Conservation (phyloP, 805 yeast species). For the Lipomyces oligophaga region DNA sequence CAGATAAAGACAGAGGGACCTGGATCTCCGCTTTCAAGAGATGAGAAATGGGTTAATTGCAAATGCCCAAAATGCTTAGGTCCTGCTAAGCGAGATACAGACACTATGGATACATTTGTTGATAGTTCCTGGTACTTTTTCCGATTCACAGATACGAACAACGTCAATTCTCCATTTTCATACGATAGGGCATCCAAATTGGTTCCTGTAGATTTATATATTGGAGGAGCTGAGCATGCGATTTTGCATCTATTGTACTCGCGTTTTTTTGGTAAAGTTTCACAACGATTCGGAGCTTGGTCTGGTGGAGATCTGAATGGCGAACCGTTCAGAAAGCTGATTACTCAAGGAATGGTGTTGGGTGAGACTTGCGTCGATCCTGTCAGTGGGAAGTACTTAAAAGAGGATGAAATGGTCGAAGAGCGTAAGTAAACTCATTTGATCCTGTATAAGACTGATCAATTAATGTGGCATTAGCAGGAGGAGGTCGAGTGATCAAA, state of each 20-base stretch:
- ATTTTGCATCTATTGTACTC: constrained; percentile 85
- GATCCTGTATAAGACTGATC: constrained; percentile 29
- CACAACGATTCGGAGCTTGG: constrained; percentile 67
- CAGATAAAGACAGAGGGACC: constrained; percentile 39
- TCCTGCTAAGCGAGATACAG: constrained; percentile 82
- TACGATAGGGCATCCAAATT: constrained; percentile 46
- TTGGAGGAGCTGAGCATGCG: constrained; percentile 97
- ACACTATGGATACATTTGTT: constrained; percentile 98
- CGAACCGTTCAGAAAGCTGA: constrained; percentile 76
- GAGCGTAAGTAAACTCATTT: constrained; percentile 28
- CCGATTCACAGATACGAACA: constrained; percentile 74
- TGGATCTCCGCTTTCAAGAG: constrained; percentile 65
- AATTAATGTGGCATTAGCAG: too few species aligned
- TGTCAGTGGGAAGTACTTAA: constrained; percentile 64
- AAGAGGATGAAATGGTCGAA: constrained; percentile 66
- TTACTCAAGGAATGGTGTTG: constrained; percentile 98
- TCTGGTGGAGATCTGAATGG: constrained; percentile 53
- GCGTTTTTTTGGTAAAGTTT: constrained; percentile 77
- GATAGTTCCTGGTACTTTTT: constrained; percentile 97
- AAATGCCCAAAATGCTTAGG: constrained; percentile 74
- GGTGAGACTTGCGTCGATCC: constrained; percentile 81
- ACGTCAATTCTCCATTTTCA: constrained; percentile 52
- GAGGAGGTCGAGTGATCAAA: too few species aligned
- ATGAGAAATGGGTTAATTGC: constrained; percentile 65
- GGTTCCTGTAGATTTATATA: constrained; percentile 84